A percentile compares a stretch with the other conserved stretches of the same genome.
phyloP scores from a whole-genome alignment of 169 alveolate species.

The Plasmodium sp. region DNA sequence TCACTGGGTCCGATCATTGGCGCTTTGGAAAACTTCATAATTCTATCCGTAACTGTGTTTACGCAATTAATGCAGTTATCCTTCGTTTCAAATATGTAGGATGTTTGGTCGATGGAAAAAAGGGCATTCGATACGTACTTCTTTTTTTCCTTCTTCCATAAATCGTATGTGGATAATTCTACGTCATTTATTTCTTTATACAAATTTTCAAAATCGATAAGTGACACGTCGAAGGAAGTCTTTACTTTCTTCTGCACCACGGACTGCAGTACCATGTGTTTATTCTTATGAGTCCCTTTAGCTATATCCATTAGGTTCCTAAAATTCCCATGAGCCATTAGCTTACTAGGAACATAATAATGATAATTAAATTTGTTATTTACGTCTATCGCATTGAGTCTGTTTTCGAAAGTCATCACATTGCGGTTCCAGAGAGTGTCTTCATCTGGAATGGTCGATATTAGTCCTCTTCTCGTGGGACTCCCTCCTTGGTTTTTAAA shows the following conservation, averaged over 20 bases:
- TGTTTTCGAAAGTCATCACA: conserved; percentile 48
- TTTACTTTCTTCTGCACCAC: conserved; percentile 7
- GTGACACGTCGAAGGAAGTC: conserved; percentile 27
- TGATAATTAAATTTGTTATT: conserved; percentile 54
- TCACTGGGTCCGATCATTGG: neutral
- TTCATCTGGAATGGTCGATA: conserved; percentile 66
- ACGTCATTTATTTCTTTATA: conserved; percentile 49
- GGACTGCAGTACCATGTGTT: neutral
- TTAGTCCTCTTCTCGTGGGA: conserved; percentile 10
- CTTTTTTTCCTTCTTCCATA: conserved; percentile 73
- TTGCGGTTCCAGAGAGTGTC: conserved; percentile 71
- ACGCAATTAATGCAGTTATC: conserved; percentile 70
- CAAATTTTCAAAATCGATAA: conserved; percentile 64
- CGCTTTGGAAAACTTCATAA: conserved; percentile 57
- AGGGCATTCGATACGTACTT: conserved; percentile 60
- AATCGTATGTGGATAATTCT: conserved; percentile 65
- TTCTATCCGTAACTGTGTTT: conserved; percentile 59
- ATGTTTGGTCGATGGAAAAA: conserved; percentile 64
- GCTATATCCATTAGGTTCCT: conserved; percentile 36
- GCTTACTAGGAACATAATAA: conserved; percentile 68
- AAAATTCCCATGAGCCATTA: conserved; percentile 49
- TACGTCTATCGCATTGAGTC: conserved; percentile 59
- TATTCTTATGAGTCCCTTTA: conserved; percentile 17
- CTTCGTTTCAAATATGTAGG: conserved; percentile 66
- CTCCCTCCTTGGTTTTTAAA: conserved; percentile 1